Evolutionary conservation across 495 filamentous ascomycete species (phyloP), one percentile per base, ranked within the genome.

Genomic region (Talaromyces proteolyticus): DNA sequence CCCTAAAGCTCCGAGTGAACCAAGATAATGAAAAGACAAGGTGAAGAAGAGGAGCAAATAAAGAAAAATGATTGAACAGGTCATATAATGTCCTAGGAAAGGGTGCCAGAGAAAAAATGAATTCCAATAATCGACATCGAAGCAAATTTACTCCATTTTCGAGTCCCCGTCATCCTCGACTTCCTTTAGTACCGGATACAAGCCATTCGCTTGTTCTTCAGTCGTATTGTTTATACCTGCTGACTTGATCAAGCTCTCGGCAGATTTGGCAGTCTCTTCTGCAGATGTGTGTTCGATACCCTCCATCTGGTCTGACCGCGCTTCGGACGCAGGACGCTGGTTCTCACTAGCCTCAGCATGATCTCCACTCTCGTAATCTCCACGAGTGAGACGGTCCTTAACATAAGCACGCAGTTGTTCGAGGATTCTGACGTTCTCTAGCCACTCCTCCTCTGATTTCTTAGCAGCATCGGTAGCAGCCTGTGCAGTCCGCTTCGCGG

Each of bases 371-470:
- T 77, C 80, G 49, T 79, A 90, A 19, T 89, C 82, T 45, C 75
- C 75, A 24, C 71, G 69, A 51, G 85, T 74, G 18, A 94, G 68
- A 17, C 84, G 73, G 16, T 82, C 72, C 21, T 77, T 75, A 55
- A 95, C 78, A 56, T 81, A 80, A 36, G 78, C 76, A 29, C 88
- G 77, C 40, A 95, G 75, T 37, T 73, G 77, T 67, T 94, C 89
- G 45, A 94, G 83, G 36, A 85, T 75, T 22, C 89, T 86, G 50
- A 90, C 82, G 65, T 91, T 87, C 58, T 91, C 86, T 10, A 95
- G 78, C 89, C 89, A 94, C 29, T 77, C 74, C 52, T 89, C 86
- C 56, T 92, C 80, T 44, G 67, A 70, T n/a, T 63, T 68, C 61
- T 64, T 73, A 12, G 68, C 72, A 56, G 63, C 75, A 57, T 72